Percentiles rank a stretch among this genome's conserved stretches.
Conservation (phyloP, 495 filamentous ascomycete genomes). For the Trichoderma erinaceum region DNA sequence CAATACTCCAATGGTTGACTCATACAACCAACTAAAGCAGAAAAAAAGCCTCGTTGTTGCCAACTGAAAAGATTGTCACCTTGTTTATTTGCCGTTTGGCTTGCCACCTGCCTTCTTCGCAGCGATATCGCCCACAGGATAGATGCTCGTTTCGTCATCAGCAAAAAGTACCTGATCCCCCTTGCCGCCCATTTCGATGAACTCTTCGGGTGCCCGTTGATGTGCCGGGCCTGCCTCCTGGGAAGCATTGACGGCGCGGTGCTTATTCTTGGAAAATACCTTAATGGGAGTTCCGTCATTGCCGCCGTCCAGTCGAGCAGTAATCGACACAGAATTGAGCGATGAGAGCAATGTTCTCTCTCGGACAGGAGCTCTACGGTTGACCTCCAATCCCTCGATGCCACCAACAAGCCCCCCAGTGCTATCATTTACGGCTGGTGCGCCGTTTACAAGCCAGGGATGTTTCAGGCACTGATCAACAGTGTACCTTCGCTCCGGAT, state of each 20-base stretch:
- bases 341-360: slow-evolving; percentile 80
- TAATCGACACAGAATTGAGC: slow-evolving; percentile 72
- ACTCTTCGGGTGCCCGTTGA: slow-evolving; percentile 62
- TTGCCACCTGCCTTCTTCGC: slow-evolving; percentile 19
- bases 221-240: slow-evolving; percentile 58
- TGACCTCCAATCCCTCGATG: slow-evolving; percentile 75
- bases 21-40: background rate
- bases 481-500: slow-evolving; percentile 74
- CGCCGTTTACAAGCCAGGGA: slow-evolving; percentile 68
- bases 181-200: slow-evolving; percentile 73
- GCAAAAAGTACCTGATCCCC: slow-evolving; percentile 74
- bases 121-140: slow-evolving; percentile 33
- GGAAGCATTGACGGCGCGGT: slow-evolving; percentile 24
- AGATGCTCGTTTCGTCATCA: slow-evolving; percentile 50
- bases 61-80: background rate
- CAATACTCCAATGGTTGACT: slow-evolving; percentile 2
- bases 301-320: slow-evolving; percentile 48
- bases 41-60: background rate
- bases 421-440: slow-evolving; percentile 63
- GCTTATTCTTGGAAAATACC: slow-evolving; percentile 68
- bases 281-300: slow-evolving; percentile 55
- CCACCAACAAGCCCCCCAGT: slow-evolving; percentile 88
- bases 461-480: slow-evolving; percentile 88
- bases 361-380: slow-evolving; percentile 66
- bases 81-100: slow-evolving; percentile 1